These are phyloP conservation scores for Colletotrichum lini DNA, from an alignment of 2,329 filamentous ascomycete species.

Conservation along the genomic window DNA sequence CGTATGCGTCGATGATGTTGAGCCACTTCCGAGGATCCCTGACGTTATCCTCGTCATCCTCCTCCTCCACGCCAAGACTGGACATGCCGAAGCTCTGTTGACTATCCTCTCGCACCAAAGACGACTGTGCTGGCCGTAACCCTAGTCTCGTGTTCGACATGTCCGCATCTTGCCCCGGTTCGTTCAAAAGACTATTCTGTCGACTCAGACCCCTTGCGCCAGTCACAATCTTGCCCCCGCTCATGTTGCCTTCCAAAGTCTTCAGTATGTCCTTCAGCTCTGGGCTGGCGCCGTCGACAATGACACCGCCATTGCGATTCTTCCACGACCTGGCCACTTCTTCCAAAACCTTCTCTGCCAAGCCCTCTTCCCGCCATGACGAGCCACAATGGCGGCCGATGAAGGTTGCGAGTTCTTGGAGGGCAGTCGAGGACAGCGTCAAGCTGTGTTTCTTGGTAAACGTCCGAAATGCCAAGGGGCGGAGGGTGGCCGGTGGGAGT, in stretches of 20 bases:
- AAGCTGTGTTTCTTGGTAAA: conserved; percentile 98
- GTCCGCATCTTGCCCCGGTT: conserved; percentile 66
- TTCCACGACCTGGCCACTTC: conserved; percentile 95
- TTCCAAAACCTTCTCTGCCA: conserved; percentile 92
- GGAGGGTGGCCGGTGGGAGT: conserved; percentile 86
- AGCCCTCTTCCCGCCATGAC: conserved; percentile 94
- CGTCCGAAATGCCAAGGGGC: conserved; percentile 92
- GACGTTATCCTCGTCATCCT: conserved; percentile 70
- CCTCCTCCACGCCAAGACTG: conserved; percentile 65
- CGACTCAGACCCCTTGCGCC: conserved; percentile 69
- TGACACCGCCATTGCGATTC: conserved; percentile 87
- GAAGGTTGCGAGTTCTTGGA: conserved; percentile 88
- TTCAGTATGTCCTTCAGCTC: conserved; percentile 87
- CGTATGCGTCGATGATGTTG: conserved; percentile 85
- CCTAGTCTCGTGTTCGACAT: conserved; percentile 70
- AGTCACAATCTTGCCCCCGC: conserved; percentile 78
- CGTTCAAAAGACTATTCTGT: conserved; percentile 76
- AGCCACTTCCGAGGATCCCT: conserved; percentile 86
- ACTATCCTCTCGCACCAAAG: conserved; percentile 70
- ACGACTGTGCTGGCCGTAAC: conserved; percentile 59
- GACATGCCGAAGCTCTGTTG: conserved; percentile 76
- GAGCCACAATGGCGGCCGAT: conserved; percentile 95
- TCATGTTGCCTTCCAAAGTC: conserved; percentile 89
- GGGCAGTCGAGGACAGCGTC: conserved; percentile 88
- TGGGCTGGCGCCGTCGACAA: conserved; percentile 85